Evolutionary conservation across 2,329 filamentous ascomycete genomes (phyloP).

Genomic region (Ophiostoma australiae): DNA sequence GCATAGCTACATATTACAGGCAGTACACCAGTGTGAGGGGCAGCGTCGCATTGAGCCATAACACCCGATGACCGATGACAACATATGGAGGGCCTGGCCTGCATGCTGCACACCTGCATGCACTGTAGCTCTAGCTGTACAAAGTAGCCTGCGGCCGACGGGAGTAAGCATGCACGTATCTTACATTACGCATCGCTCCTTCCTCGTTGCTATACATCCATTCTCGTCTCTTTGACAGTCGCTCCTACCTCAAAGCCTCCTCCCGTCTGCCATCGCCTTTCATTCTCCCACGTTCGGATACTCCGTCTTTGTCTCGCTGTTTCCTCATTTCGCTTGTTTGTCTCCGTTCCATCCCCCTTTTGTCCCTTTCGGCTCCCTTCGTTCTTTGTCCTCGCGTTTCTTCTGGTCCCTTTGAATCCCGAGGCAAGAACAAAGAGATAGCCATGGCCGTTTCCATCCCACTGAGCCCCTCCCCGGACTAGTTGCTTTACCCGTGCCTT

Average conservation of each 20-base stretch:
- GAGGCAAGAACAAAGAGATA: conserved; percentile 4
- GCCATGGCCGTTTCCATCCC: conserved; percentile 4
- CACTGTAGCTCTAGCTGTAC: not conserved
- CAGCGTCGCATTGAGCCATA: conserved; percentile 5
- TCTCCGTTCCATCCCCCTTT: not conserved
- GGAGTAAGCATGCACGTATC: conserved; percentile 1
- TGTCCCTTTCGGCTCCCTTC: not conserved
- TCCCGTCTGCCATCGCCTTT: not conserved
- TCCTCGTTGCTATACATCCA: not conserved
- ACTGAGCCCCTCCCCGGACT: not conserved
- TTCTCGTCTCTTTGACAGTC: not conserved
- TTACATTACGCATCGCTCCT: not conserved
- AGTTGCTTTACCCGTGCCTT: conserved; percentile 2
- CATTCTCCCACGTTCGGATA: not conserved
- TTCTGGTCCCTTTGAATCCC: not conserved
- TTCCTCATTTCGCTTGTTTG: not conserved
- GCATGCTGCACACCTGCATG: not conserved
- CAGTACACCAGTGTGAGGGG: not conserved
- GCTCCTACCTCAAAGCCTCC: not conserved
- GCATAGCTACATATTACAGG: not conserved
- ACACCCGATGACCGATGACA: not conserved
- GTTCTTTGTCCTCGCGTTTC: conserved; percentile 1
- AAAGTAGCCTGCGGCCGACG: not conserved
- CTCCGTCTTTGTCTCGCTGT: not conserved
- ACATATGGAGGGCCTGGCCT: not conserved